Evolutionary conservation across 164 flowering plant species (phyloP).

Genomic region (Taxillus chinensis): DNA sequence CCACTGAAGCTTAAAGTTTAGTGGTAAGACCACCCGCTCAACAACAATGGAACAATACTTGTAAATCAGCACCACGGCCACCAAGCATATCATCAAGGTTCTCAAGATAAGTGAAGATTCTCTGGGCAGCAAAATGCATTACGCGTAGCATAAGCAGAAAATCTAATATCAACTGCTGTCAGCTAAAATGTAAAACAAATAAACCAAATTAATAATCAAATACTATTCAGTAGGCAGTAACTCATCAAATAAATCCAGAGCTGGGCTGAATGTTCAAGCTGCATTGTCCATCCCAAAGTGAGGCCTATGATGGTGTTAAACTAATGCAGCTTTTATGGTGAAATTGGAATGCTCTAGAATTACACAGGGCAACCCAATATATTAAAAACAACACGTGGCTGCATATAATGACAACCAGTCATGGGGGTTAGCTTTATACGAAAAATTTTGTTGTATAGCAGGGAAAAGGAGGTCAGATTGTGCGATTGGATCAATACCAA

Average conservation of each 20-base stretch:
- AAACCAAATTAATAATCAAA: constrained; percentile 8
- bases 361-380: too few relatives aligned
- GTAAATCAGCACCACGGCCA: constrained; percentile 13
- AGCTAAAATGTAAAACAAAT: constrained; percentile 14
- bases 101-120: constrained; percentile 14
- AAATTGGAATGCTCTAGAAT: too few relatives aligned
- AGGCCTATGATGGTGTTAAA: too few relatives aligned
- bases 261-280: neutral
- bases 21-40: constrained; percentile 12
- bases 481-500: too few relatives aligned
- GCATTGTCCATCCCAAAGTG: too few relatives aligned
- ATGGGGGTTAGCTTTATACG: too few relatives aligned
- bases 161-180: constrained; percentile 8
- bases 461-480: too few relatives aligned
- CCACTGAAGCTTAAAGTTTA: constrained; percentile 6
- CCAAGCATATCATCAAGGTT: constrained; percentile 12
- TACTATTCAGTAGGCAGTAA: neutral
- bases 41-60: constrained; percentile 6
- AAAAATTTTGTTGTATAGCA: too few relatives aligned
- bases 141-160: constrained; percentile 9
- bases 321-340: too few relatives aligned
- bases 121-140: constrained; percentile 14
- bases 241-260: neutral
- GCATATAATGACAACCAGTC: too few relatives aligned
- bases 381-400: too few relatives aligned